A percentile compares a stretch with the other conserved stretches of the same genome.
Conservation (phyloP, 352 stramenopile species). For the Phytophthora colocasiae region DNA sequence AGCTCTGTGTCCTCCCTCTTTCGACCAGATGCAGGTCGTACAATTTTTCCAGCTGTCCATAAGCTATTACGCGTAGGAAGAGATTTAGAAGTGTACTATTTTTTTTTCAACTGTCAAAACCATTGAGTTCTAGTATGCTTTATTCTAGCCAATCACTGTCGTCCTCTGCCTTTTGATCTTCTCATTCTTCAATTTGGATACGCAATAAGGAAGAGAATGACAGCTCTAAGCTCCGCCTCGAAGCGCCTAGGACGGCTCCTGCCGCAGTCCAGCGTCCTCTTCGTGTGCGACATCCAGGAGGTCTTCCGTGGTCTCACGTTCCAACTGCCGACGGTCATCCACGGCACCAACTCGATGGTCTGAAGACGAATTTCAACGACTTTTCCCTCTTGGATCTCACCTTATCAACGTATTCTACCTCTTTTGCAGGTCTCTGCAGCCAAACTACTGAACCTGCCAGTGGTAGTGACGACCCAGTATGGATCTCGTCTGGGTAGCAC, state of each 20-base stretch:
- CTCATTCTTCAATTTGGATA: constrained; percentile 21
- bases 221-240: constrained; percentile 31
- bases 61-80: constrained; percentile 22
- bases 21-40: constrained; percentile 15
- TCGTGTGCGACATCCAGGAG: constrained; percentile 98
- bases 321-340: constrained; percentile 93
- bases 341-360: constrained; percentile 72
- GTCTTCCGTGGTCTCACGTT: constrained; percentile 95
- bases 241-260: constrained; percentile 61
- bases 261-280: constrained; percentile 84
- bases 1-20: constrained; percentile 4
- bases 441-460: constrained; percentile 91
- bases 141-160: background rate
- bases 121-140: background rate
- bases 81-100: constrained; percentile 28
- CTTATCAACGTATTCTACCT: background rate
- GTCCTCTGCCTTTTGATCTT: constrained; percentile 11
- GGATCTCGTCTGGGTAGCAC: constrained; percentile 94
- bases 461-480: constrained; percentile 97
- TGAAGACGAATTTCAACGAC: background rate
- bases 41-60: constrained; percentile 27
- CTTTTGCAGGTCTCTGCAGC: constrained; percentile 55
- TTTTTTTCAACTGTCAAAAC: background rate
- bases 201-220: constrained; percentile 35
- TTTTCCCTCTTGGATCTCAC: background rate